Evolutionary conservation across 1,284 basidiomycete species (phyloP).

Genomic region (Polyporus tsugae): DNA sequence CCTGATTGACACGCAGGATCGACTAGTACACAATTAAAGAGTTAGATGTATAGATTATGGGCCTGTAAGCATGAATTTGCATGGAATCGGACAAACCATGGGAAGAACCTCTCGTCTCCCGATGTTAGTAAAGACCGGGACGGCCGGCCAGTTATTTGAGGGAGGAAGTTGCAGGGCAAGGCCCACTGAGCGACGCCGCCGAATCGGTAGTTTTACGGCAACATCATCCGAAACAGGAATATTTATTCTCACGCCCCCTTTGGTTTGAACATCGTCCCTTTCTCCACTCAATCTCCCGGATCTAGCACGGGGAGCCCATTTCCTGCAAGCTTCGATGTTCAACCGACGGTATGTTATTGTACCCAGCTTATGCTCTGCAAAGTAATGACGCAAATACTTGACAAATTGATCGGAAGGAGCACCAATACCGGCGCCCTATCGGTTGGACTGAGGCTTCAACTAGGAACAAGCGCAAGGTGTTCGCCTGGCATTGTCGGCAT

Average conservation of each 20-base stretch:
- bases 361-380: neutral
- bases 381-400: neutral
- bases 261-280: neutral
- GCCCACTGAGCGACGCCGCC: neutral
- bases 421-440: too few species aligned
- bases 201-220: neutral
- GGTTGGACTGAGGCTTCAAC: too few species aligned
- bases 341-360: neutral
- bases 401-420: neutral
- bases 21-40: neutral
- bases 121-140: neutral
- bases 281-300: neutral
- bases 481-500: too few species aligned
- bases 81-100: neutral
- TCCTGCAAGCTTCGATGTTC: neutral
- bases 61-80: neutral
- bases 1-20: neutral
- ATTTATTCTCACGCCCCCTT: neutral
- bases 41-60: neutral
- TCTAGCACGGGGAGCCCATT: neutral
- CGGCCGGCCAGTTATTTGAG: neutral
- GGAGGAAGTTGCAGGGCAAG: neutral
- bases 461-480: too few species aligned
- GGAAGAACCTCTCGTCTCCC: neutral
- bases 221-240: neutral